Evolutionary conservation across 805 yeast species (phyloP).

Genomic region (Maudiozyma bulderi): DNA sequence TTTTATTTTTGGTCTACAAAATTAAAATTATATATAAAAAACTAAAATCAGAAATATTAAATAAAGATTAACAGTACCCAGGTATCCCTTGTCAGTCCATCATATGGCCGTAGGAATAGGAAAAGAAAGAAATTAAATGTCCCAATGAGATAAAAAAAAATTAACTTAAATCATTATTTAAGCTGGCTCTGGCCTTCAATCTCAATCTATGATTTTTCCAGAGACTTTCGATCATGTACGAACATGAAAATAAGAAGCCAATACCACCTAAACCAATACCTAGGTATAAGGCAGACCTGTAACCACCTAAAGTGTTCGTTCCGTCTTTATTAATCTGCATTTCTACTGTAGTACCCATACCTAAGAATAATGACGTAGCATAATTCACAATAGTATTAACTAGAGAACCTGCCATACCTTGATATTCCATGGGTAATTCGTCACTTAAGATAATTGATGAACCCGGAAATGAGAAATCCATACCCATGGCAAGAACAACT

Average conservation of each 20-base stretch:
- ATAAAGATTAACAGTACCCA: neutral
- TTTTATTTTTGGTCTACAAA: neutral
- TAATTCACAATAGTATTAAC: conserved; percentile 64
- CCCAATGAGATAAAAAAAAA: neutral
- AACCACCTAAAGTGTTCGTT: conserved; percentile 32
- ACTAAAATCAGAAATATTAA: neutral
- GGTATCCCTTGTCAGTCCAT: neutral
- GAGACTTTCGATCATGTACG: conserved; percentile 10
- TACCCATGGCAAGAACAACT: conserved; percentile 57
- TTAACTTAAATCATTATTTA: neutral
- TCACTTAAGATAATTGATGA: conserved; percentile 56
- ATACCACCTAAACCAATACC: conserved; percentile 48
- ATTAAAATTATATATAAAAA: neutral
- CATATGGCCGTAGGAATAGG: neutral
- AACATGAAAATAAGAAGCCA: conserved; percentile 13
- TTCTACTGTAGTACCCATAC: conserved; percentile 63
- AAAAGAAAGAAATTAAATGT: neutral
- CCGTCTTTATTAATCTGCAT: conserved; percentile 27
- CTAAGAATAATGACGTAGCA: conserved; percentile 58
- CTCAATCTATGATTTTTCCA: conserved; percentile 4
- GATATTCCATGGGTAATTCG: conserved; percentile 49
- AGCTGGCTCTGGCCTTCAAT: neutral
- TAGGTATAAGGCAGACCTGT: conserved; percentile 47
- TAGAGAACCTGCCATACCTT: conserved; percentile 71
- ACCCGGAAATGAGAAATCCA: conserved; percentile 74